Conservation (phyloP, 2,329 filamentous ascomycete genomes). For the Lachnellula willkommii region DNA sequence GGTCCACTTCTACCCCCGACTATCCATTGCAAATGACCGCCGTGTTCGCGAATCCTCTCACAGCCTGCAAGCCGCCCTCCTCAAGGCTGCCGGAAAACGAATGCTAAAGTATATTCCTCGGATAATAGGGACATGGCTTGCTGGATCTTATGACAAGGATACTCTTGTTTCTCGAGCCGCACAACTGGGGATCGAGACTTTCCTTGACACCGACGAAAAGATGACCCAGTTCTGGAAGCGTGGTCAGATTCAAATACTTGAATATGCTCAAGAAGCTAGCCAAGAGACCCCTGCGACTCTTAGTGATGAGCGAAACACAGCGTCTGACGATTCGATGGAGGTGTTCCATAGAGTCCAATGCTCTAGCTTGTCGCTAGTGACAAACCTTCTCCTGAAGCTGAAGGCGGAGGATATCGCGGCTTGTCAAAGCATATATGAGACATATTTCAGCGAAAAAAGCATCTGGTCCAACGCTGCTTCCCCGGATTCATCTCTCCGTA, state of each 20-base stretch:
- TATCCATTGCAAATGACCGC: slow-evolving; percentile 83
- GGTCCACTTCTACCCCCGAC: slow-evolving; percentile 80
- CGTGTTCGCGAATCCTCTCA: slow-evolving; percentile 86
- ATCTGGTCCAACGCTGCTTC: slow-evolving; percentile 64
- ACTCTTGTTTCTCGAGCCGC: slow-evolving; percentile 71
- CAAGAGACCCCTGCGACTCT: slow-evolving; percentile 75
- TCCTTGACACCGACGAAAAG: slow-evolving; percentile 79
- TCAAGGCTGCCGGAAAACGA: slow-evolving; percentile 67
- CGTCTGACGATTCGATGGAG: slow-evolving; percentile 73
- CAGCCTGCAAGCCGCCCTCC: slow-evolving; percentile 58
- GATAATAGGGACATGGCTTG: slow-evolving; percentile 84
- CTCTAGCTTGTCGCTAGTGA: slow-evolving; percentile 49
- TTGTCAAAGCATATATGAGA: slow-evolving; percentile 56
- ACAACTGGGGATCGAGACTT: slow-evolving; percentile 65
- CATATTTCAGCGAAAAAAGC: slow-evolving; percentile 52
- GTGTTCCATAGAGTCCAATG: slow-evolving; percentile 75
- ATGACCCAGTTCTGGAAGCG: slow-evolving; percentile 68
- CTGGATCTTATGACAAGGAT: slow-evolving; percentile 83
- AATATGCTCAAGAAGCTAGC: slow-evolving; percentile 75
- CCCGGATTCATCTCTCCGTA: slow-evolving; percentile 50
- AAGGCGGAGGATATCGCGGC: slow-evolving; percentile 51
- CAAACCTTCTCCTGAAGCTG: slow-evolving; percentile 48
- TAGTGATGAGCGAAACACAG: slow-evolving; percentile 84
- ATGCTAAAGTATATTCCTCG: slow-evolving; percentile 74
- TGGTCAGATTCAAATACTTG: slow-evolving; percentile 74